Evolutionary conservation across 176 grass and related monocot genomes (phyloP), one percentile per base, ranked within the genome.

Genomic region (Carex parvula): DNA sequence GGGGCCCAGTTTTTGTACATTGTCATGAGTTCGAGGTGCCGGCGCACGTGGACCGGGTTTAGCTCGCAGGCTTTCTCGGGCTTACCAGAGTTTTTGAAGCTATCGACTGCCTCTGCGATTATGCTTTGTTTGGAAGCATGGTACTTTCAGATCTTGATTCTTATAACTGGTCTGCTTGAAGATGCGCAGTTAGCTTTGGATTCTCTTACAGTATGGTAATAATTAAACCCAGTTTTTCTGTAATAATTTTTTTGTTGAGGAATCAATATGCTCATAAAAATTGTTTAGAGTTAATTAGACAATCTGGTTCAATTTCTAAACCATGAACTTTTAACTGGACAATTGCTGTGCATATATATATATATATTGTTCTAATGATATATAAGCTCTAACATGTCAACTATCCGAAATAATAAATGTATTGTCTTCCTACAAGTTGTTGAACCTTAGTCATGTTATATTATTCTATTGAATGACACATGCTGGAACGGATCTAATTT

Each of bases 181-280:
- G 85, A 96, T 55, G 90, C 93, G 20, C 44, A 96, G 21, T 75
- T 96, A 26, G 75, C 91, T 3, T 81, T 96, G 37, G 93, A 96
- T 33, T 85, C 93, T 2, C 85, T 96, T 3, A 86, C 86, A 24
- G 76, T 85, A 8, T 87, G 82, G 89, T 87, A 63, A 85, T 64
- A 20, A 37, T 32, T 70, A 0, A 39, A 72, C 41, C 22, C 8
- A 50, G 0, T 11, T 46, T 70, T 9, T 15, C 22, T 33, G 11
- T 69, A 41, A 69, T 2, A 35, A 37, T 21, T 22, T 20, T 46
- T 8, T 48, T 22, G 6, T 39, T 41, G 33, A n/a, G 41, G 15
- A 1, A 30, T 64, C 20, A 26, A 26, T 26, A 5, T 64, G 21
- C 61, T 30, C 1, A 64, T 12, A 12, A 64, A 60, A 60, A 60